Evolutionary conservation across 225 moss, liverwort and hornwort genomes (phyloP).

Genomic region (Thuidium tamariscinum): DNA sequence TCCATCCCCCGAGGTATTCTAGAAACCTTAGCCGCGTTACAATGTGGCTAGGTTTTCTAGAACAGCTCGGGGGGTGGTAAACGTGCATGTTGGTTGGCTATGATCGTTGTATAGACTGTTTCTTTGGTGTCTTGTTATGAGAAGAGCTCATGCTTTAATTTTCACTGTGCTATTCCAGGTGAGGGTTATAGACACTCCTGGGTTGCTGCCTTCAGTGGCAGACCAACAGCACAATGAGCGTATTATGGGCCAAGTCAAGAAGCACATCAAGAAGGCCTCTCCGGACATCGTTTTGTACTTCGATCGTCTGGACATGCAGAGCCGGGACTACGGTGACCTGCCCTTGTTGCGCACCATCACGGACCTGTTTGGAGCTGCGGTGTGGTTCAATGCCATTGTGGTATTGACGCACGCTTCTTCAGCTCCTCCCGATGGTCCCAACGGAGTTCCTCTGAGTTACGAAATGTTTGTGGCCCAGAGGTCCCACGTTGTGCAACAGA

Average conservation of each 20-base stretch:
- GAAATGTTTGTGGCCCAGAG: slow-evolving; percentile 50
- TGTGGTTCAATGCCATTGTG: slow-evolving; percentile 53
- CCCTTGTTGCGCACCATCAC: slow-evolving; percentile 44
- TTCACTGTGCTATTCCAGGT: neutral
- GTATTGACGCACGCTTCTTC: slow-evolving; percentile 40
- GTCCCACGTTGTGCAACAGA: slow-evolving; percentile 41
- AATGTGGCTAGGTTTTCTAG: neutral
- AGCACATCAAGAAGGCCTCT: slow-evolving; percentile 26
- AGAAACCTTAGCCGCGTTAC: neutral
- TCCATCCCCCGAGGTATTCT: neutral
- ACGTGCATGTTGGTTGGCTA: neutral
- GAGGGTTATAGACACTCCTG: slow-evolving; percentile 49
- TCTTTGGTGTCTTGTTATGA: neutral
- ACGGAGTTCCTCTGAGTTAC: slow-evolving; percentile 39
- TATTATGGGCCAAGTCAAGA: slow-evolving; percentile 45
- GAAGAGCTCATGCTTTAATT: neutral
- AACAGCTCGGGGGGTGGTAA: neutral
- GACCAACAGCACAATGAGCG: slow-evolving; percentile 47
- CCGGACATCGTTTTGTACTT: slow-evolving; percentile 49
- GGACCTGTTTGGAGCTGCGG: slow-evolving; percentile 35
- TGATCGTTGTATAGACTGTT: neutral
- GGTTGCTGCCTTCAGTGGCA: slow-evolving; percentile 27
- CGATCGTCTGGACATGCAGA: slow-evolving; percentile 51
- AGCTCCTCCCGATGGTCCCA: slow-evolving; percentile 45
- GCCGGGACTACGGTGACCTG: slow-evolving; percentile 32